phyloP scores from a whole-genome alignment of 1,139 yeast species.

The Yamadazyma diddensiae region DNA sequence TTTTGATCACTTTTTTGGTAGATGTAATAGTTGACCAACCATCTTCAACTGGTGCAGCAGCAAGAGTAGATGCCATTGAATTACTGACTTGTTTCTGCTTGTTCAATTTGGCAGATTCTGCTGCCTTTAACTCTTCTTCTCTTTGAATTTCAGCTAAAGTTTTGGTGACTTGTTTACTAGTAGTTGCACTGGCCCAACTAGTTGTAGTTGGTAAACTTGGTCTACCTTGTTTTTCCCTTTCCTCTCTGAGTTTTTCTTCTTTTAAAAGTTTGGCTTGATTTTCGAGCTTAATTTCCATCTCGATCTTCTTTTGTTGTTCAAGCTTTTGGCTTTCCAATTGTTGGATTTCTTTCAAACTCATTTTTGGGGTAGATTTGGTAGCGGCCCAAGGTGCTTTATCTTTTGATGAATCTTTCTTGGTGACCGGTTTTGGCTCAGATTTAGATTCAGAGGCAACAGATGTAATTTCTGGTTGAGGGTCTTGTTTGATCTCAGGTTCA shows the following conservation, averaged over 20 bases:
- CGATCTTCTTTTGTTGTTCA: conserved; percentile 35
- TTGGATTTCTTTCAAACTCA: conserved; percentile 70
- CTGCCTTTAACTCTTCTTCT: conserved; percentile 38
- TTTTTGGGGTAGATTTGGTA: conserved; percentile 30
- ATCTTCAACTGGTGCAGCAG: conserved; percentile 30
- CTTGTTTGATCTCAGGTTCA: background rate
- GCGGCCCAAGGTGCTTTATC: conserved; percentile 59
- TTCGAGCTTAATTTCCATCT: conserved; percentile 27
- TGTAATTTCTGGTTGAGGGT: background rate
- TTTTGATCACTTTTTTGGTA: conserved; percentile 23
- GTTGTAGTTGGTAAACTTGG: conserved; percentile 46
- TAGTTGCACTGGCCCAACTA: conserved; percentile 50
- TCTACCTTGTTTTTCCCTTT: conserved; percentile 19
- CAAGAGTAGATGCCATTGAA: conserved; percentile 26
- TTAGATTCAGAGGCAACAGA: background rate
- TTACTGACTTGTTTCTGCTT: conserved; percentile 13
- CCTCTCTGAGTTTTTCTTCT: conserved; percentile 21
- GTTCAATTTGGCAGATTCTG: conserved; percentile 26
- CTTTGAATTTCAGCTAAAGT: conserved; percentile 47
- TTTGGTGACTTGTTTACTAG: conserved; percentile 24
- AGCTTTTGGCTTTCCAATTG: conserved; percentile 58
- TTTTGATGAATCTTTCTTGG: background rate
- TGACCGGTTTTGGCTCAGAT: conserved; percentile 3
- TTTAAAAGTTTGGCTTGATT: conserved; percentile 13
- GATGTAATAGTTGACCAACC: conserved; percentile 46